Evolutionary conservation across 768 basidiomycete species (phyloP), one percentile per base, ranked within the genome.

Genomic region (Termitomyces sp.): DNA sequence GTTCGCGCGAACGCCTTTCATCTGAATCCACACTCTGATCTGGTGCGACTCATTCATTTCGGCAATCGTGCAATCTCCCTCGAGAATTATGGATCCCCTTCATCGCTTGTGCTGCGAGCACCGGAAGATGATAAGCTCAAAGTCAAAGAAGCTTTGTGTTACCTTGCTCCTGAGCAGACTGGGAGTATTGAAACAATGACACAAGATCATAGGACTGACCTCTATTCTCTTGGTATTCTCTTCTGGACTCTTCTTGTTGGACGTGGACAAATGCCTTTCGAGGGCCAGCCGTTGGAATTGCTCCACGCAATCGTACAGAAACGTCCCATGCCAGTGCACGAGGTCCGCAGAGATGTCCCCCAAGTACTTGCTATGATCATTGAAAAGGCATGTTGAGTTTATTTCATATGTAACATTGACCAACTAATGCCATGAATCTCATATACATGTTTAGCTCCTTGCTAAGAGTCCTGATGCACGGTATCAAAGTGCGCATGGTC

Each of bases 221-320:
- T 90, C 29, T 89, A 90, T 66, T 85, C 86, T 0, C 75, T 89
- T 7, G 89, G 89, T 2, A 81, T 88, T 56, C 67, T 87, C 62
- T 87, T 88, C 66, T 89, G 87, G 87, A 87, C 86, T 10, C 72
- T 89, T 3, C 75, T 89, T n/a, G 86, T 87, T 16, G 87, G 88
- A 23, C 76, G 83, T 37, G 87, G 82, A 0, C 80, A 80, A 62
- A 81, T 83, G 77, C 82, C 82, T 0, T 84, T 84, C 53, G 83
- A 85, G 65, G 84, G 84, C 31, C 77, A 75, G 3, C 77, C 82
- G 1, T 68, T 86, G 60, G 87, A 90, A 65, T 72, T 90, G 23
- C 64, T 89, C 54, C 84, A 88, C 63, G 78, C 86, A 2, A 86
- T 89, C 53, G 85, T 87, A 23, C 86, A 88, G 65, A 87, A 85